Base-by-base conservation (phyloP, 768 basidiomycete species). In the Rhizopogon salebrosus region DNA sequence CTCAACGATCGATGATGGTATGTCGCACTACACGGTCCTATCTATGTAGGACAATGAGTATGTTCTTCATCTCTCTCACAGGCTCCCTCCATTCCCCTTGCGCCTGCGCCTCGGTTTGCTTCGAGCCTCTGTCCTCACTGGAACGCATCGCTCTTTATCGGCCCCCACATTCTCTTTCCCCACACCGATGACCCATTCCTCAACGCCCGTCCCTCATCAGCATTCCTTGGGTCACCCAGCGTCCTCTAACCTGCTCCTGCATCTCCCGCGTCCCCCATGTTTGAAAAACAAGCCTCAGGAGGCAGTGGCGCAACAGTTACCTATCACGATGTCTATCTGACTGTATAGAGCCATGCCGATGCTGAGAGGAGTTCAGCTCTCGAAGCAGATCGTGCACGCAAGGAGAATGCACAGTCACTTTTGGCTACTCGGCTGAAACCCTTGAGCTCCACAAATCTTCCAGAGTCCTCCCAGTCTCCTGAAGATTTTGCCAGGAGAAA, bases 331-430 rank as follows among this genome's bases (percentile, higher is more conserved):
- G 92, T 95, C 35, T 92, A 92, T 60, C 76, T 98, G 54, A 93
- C 92, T 1, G 92, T 97, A 2, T 98, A 92, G 93, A 92, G 90
- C 3, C 93, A 95, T 62, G 93, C 93, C 18, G 95, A 98, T 64
- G 85, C 85, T 0, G 87, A 93, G 60, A 84, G 93, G 43, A 85
- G 87, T 51, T 78, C 76, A 13, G 92, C 89, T 6, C 77, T 91
- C 45, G 90, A 92, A 64, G 85, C 86, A 0, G 82, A 85, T 43
- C 82, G 88, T 41, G 82, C 79, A 37, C 82, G 88, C 51, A 89
- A 89, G 65, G 88, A 92, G 66, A 87, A 84, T 29, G 84, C 85
- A 0, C 89, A 91, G 65, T 86, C 84, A 16, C 70, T 85, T 35
- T 78, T 85, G 51, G 74, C 85, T 0, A 78, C 86, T 4, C 83